Base-by-base conservation (phyloP, 2,329 filamentous ascomycete genomes). In the Beauveria varroae region DNA sequence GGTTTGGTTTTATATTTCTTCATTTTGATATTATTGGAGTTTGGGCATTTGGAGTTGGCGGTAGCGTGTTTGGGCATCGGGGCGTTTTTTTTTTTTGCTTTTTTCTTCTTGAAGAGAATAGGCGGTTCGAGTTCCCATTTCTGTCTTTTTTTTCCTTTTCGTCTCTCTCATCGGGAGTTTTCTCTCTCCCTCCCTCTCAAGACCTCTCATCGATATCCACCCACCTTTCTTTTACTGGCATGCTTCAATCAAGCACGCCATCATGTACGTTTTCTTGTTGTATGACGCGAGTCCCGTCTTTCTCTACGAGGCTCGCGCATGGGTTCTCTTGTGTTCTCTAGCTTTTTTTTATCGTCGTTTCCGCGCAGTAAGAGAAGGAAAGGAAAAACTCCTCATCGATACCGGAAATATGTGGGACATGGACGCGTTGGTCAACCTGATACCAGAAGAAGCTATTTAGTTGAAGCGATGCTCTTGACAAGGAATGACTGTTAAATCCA, bases 171-270 rank as follows among this genome's bases (percentile, higher is more conserved):
- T 40, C 24, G 6, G 28, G 28, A n/a, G n/a, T 12, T 12, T 10
- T 37, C n/a, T 46, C 49, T 60, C 40, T 46, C 40, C 46, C 30
- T 37, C 34, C 34, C 34, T 37, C 34, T 16, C 34, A 37, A 37
- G 34, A 22, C 37, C 24, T 46, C 26, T 26, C 49, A 60, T 60
- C 40, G 57, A 60, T 60, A 60, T 60, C 57, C 57, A 18, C 40
- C 10, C 18, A 20, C 47, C 3, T 50, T 50, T 57, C 2, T 30
- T 37, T 57, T 26, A 55, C 37, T 20, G 40, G 55, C 46, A 58
- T 53, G 57, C 20, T 37, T 53, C n/a, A 22, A 44, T 40, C 16
- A 26, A 22, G 22, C 49, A 44, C 40, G 57, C 43, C 44, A 60
- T 53, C 47, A 50, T 58, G 28, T 58, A 50, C 30, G 34, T 58